These are phyloP conservation scores for Phaffomyces thermotolerans DNA, from an alignment of 805 yeast genomes.

Conservation along the genomic window DNA sequence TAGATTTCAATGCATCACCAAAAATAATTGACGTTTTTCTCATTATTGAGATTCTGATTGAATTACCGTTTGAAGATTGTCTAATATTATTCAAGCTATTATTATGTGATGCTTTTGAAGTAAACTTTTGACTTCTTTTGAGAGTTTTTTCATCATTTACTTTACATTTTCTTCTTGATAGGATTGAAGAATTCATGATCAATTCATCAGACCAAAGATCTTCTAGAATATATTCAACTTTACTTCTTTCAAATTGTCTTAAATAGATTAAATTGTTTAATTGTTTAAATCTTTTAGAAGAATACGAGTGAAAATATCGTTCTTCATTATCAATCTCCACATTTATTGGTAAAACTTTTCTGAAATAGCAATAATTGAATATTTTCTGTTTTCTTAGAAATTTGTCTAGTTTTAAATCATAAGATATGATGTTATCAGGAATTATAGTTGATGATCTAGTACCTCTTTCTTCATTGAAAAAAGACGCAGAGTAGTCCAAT, in stretches of 20 bases:
- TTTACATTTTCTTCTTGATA: background rate
- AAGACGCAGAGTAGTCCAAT: constrained; percentile 24
- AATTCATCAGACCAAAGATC: constrained; percentile 30
- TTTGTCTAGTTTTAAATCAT: constrained; percentile 20
- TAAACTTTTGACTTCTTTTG: background rate
- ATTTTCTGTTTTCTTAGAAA: background rate
- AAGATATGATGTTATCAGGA: constrained; percentile 14
- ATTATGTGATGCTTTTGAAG: no score
- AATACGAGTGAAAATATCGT: constrained; percentile 3
- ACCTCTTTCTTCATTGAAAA: constrained; percentile 17
- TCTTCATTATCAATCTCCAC: constrained; percentile 10
- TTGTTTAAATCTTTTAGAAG: constrained; percentile 4
- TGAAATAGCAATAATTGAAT: constrained; percentile 21
- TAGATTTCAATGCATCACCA: constrained; percentile 18
- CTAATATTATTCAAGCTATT: background rate
- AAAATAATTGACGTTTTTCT: constrained; percentile 18
- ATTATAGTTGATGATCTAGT: constrained; percentile 17
- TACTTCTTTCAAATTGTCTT: constrained; percentile 16
- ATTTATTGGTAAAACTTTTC: constrained; percentile 19
- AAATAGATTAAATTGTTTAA: constrained; percentile 5
- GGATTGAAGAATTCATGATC: background rate
- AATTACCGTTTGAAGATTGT: background rate
- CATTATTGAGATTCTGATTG: constrained; percentile 11
- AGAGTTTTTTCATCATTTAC: background rate
- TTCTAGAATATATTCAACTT: constrained; percentile 23